Percentiles rank a stretch among this genome's conserved stretches.
Evolutionary conservation across 306 rosid genomes (phyloP).

Genomic region (Nissolia schottii): DNA sequence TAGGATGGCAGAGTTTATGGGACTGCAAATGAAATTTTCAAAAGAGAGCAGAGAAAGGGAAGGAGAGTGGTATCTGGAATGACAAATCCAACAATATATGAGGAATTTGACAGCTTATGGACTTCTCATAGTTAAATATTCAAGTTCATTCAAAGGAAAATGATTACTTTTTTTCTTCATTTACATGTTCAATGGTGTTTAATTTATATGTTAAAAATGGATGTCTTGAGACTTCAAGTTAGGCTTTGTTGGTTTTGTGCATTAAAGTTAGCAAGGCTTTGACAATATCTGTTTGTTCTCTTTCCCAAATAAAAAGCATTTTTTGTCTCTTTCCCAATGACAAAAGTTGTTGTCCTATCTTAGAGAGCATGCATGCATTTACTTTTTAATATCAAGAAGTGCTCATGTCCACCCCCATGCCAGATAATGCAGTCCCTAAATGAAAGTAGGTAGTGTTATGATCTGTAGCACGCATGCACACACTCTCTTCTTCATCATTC

Average conservation of each 20-base stretch:
- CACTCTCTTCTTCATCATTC: background rate
- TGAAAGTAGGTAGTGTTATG: slow-evolving; percentile 69
- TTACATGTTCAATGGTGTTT: background rate
- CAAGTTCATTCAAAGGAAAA: background rate
- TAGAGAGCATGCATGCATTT: slow-evolving; percentile 64
- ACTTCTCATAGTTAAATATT: background rate
- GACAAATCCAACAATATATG: background rate
- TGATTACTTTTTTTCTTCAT: background rate
- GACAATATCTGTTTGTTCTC: background rate
- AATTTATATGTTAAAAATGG: background rate
- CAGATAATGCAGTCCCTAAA: slow-evolving; percentile 52
- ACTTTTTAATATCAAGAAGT: slow-evolving; percentile 85
- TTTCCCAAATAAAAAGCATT: no score
- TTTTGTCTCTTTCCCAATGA: no score
- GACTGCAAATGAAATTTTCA: slow-evolving; percentile 54
- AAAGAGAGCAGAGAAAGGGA: slow-evolving; percentile 29
- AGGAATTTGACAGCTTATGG: background rate
- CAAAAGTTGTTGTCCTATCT: slow-evolving; percentile 11
- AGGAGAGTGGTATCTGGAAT: slow-evolving; percentile 8
- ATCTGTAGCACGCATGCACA: background rate
- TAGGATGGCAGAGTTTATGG: slow-evolving; percentile 57
- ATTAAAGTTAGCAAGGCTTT: slow-evolving; percentile 6
- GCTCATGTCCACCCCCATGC: slow-evolving; percentile 20
- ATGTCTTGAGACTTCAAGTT: no score
- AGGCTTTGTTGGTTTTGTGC: background rate